Evolutionary conservation across 345 rosid genomes (phyloP).

Genomic region (Cardamine resedifolia): DNA sequence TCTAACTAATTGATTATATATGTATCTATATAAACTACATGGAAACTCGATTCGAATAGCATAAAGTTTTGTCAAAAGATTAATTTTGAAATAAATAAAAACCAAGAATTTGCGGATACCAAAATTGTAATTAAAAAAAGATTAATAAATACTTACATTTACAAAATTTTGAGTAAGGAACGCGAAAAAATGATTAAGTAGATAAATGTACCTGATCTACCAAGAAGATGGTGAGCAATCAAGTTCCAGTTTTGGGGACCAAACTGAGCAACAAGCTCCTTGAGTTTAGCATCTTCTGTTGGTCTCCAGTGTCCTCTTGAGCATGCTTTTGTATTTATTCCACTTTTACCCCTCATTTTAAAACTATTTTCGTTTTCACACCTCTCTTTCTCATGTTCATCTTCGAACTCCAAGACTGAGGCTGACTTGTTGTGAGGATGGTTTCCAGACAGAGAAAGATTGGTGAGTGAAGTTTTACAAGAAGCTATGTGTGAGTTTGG

Average conservation of each 20-base stretch:
- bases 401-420: conserved; percentile 22
- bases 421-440: conserved; percentile 22
- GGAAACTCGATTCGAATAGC: not conserved
- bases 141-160: not conserved
- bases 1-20: not conserved
- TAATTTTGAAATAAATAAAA: not conserved
- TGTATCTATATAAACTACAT: not conserved
- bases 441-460: conserved; percentile 13
- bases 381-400: conserved; percentile 19
- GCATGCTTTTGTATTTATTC: conserved; percentile 27
- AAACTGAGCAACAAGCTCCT: conserved; percentile 74
- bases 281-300: conserved; percentile 83
- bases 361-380: not conserved
- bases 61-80: not conserved
- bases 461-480: conserved; percentile 3
- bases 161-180: not conserved
- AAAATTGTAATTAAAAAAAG: not conserved
- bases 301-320: conserved; percentile 97
- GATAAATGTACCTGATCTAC: conserved; percentile 77
- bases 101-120: not conserved
- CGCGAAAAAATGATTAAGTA: not conserved
- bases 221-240: conserved; percentile 79
- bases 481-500: conserved; percentile 19
- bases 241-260: conserved; percentile 99
- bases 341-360: conserved; percentile 18